Base-by-base conservation (phyloP, 1,284 basidiomycete genomes). In the Sanghuangporus baumii region DNA sequence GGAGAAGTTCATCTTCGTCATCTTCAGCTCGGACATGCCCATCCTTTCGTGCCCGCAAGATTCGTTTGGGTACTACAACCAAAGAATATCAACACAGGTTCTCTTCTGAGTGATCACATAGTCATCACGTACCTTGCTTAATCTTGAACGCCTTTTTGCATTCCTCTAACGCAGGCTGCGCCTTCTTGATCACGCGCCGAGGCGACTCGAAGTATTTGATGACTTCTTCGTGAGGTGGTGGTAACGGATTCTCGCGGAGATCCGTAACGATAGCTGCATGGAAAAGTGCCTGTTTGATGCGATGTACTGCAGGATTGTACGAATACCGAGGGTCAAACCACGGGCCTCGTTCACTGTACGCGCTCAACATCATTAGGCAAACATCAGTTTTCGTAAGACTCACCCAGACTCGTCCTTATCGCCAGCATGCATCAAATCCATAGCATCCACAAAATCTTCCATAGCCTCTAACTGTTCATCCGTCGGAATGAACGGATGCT, bases 231-330 rank as follows among this genome's bases (percentile, higher is more conserved):
- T 96, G 93, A 0, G 94, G 93, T 0, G 89, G 89, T 0, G 91
- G 89, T 1, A 97, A 78, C 0, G 93, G 91, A 60, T 91, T 79
- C 2, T 77, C 78, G n/a, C 80, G 75, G 8, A 95, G 77, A 69
- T 96, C 90, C 1, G 84, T 75, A 6, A 90, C 87, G 11, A 93
- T 79, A 0, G 93, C 91, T 58, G 87, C 86, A 70, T 96, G 94
- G 72, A 95, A 91, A 67, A 96, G 86, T 2, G 95, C 95, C 75
- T 97, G 93, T 71, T 96, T 96, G 60, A 88, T 83, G 43, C 94
- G 88, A 71, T 98, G 96, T 36, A 97, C 82, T 5, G 91, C 86
- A 0, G 96, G 95, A 69, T 96, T 97, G 74, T 86, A 96, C 0
- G 92, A 92, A 2, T 87, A 76, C 1, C 81, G 76, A 0, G 89